Percentiles rank a stretch among this genome's conserved stretches.
phyloP scores from a whole-genome alignment of 2,329 filamentous ascomycete genomes.

The Beauveria rudraprayagi region DNA sequence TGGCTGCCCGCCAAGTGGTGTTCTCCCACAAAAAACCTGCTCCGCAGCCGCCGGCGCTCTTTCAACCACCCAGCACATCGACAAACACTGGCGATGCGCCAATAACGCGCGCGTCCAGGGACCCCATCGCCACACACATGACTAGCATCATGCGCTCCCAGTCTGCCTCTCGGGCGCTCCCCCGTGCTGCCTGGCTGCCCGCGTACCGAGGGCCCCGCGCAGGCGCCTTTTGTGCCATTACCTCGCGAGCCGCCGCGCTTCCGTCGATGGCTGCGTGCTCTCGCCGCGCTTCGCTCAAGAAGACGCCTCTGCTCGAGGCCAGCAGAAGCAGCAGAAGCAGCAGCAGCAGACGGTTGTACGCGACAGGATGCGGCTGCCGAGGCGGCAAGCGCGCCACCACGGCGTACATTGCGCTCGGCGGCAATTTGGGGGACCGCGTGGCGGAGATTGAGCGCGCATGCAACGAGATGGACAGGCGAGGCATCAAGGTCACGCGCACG shows the following conservation, averaged over 20 bases:
- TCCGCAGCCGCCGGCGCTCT: not conserved
- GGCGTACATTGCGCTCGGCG: conserved; percentile 83
- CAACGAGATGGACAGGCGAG: conserved; percentile 62
- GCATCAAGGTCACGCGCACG: conserved; percentile 68
- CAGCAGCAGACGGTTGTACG: conserved; percentile 15
- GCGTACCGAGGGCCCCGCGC: not conserved
- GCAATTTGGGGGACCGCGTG: conserved; percentile 83
- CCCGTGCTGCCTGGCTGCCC: not conserved
- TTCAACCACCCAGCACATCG: not conserved
- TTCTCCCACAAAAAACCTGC: not conserved
- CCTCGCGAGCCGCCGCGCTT: not conserved
- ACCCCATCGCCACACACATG: not conserved
- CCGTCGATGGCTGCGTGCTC: not conserved
- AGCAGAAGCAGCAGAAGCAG: not conserved
- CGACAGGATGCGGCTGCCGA: conserved; percentile 29
- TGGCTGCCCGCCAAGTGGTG: not conserved
- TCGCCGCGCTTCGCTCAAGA: not conserved
- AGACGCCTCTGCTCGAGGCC: not conserved
- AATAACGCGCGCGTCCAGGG: not conserved
- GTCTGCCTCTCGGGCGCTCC: not conserved
- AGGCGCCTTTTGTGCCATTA: not conserved
- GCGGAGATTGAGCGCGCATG: conserved; percentile 80
- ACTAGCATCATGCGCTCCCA: not conserved
- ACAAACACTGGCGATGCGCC: not conserved
- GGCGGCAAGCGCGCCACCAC: conserved; percentile 29